Percentiles rank a stretch among this genome's conserved stretches.
These are phyloP conservation scores for Xylaria telfairii DNA, from an alignment of 495 filamentous ascomycete species.

Conservation along the genomic window DNA sequence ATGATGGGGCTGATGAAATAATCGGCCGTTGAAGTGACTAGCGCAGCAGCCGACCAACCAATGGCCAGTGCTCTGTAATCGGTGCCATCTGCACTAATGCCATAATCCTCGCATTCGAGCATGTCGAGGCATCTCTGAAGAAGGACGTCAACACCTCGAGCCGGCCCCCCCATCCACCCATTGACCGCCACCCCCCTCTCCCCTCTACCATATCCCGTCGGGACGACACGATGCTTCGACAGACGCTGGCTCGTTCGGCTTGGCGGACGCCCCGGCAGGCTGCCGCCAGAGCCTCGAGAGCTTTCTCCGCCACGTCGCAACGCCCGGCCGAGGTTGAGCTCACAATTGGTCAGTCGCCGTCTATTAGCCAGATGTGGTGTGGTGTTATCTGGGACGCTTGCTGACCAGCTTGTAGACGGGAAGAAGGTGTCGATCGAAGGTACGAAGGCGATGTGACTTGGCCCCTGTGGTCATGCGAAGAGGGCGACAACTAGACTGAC, in stretches of 20 bases:
- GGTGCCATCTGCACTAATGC: conserved; percentile 13
- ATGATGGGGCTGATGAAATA: conserved; percentile 41
- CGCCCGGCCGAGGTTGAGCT: conserved; percentile 90
- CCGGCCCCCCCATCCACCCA: conserved; percentile 28
- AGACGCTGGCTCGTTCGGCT: conserved; percentile 84
- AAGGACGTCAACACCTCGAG: conserved; percentile 42
- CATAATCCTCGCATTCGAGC: conserved; percentile 14
- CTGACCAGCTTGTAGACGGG: conserved; percentile 70
- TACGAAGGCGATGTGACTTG: conserved; percentile 46
- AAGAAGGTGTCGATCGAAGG: conserved; percentile 96
- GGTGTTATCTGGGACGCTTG: conserved; percentile 15
- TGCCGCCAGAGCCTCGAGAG: conserved; percentile 66
- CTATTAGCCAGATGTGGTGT: conserved; percentile 25
- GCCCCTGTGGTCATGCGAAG: background rate
- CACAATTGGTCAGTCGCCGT: conserved; percentile 75
- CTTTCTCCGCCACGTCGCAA: conserved; percentile 75
- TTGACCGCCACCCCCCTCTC: conserved; percentile 39
- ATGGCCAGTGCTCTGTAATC: conserved; percentile 24
- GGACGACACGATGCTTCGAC: conserved; percentile 81
- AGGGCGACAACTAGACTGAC: conserved; percentile 36
- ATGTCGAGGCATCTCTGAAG: conserved; percentile 28
- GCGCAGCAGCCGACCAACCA: conserved; percentile 29
- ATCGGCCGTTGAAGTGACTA: conserved; percentile 39
- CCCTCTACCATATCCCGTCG: conserved; percentile 48
- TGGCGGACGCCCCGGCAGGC: conserved; percentile 73